Evolutionary conservation across 768 basidiomycete genomes (phyloP).

Genomic region (Suillus sp.): DNA sequence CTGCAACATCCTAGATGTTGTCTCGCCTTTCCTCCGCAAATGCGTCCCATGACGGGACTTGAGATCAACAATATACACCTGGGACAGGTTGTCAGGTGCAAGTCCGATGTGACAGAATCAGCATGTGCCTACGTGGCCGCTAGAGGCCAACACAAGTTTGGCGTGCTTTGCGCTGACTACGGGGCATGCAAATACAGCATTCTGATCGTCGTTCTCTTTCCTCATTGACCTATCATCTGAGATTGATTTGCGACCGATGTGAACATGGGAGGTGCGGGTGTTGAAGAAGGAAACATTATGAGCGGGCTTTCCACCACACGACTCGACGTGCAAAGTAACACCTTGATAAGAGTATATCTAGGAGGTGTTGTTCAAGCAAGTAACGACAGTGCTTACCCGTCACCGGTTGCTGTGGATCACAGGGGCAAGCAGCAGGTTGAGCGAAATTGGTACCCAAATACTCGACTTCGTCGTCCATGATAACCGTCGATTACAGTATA

Average conservation of each 20-base stretch:
- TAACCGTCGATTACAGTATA: conserved; percentile 12
- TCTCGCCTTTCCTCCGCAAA: conserved; percentile 55
- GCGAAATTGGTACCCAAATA: conserved; percentile 52
- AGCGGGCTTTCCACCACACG: conserved; percentile 45
- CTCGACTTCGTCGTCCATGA: conserved; percentile 63
- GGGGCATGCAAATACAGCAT: conserved; percentile 71
- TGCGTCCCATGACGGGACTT: conserved; percentile 80
- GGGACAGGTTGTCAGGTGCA: conserved; percentile 21
- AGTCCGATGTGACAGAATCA: conserved; percentile 20
- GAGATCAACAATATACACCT: conserved; percentile 74
- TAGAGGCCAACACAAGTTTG: conserved; percentile 71
- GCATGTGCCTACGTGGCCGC: conserved; percentile 57
- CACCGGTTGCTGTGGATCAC: conserved; percentile 33
- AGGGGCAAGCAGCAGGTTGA: conserved; percentile 27
- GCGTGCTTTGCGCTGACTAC: conserved; percentile 82
- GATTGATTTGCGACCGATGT: conserved; percentile 69
- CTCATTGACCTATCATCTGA: conserved; percentile 44
- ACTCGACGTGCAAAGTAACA: conserved; percentile 59
- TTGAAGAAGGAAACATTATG: conserved; percentile 56
- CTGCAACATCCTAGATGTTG: conserved; percentile 47
- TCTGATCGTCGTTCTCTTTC: conserved; percentile 43
- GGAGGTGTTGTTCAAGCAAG: conserved; percentile 19
- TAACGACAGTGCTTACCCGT: conserved; percentile 43
- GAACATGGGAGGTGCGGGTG: conserved; percentile 49
- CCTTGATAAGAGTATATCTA: conserved; percentile 41